A percentile compares a stretch with the other conserved stretches of the same genome.
phyloP scores from a whole-genome alignment of 164 flowering plant species.

The Sedum album region DNA sequence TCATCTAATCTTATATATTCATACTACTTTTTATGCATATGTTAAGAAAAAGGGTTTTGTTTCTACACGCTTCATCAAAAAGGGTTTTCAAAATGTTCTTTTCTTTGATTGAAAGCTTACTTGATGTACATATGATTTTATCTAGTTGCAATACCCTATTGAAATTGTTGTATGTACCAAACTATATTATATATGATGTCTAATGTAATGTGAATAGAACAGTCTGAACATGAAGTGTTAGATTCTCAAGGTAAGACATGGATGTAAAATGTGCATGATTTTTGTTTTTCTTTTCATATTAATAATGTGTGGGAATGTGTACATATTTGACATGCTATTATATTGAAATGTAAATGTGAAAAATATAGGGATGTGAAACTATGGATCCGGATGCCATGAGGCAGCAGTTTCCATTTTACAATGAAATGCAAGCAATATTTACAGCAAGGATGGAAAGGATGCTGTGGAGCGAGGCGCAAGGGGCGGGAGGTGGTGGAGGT shows the following conservation, averaged over 20 bases:
- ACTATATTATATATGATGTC: too few species aligned
- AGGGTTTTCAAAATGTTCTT: background rate
- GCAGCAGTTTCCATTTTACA: conserved; percentile 79
- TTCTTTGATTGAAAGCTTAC: background rate
- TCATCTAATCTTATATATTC: background rate
- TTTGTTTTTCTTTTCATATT: background rate
- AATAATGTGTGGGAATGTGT: background rate
- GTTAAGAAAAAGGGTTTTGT: too few species aligned
- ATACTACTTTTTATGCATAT: background rate
- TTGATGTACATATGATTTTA: background rate
- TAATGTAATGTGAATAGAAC: too few species aligned
- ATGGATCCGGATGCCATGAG: conserved; percentile 61
- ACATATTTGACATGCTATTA: background rate
- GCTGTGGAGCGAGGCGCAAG: conserved; percentile 63
- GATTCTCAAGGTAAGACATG: background rate
- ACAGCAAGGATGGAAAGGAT: conserved; percentile 67
- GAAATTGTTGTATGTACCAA: too few species aligned
- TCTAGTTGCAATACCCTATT: too few species aligned
- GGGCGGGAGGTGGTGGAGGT: conserved; percentile 19
- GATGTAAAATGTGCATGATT: background rate
- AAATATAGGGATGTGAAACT: conserved; percentile 65
- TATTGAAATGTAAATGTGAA: background rate
- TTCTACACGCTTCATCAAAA: background rate
- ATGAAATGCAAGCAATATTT: conserved; percentile 71
- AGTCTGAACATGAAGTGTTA: too few species aligned